A percentile compares a stretch with the other conserved stretches of the same genome.
Conservation (phyloP, 2,329 filamentous ascomycete species). For the Aspergillus clavatus region DNA sequence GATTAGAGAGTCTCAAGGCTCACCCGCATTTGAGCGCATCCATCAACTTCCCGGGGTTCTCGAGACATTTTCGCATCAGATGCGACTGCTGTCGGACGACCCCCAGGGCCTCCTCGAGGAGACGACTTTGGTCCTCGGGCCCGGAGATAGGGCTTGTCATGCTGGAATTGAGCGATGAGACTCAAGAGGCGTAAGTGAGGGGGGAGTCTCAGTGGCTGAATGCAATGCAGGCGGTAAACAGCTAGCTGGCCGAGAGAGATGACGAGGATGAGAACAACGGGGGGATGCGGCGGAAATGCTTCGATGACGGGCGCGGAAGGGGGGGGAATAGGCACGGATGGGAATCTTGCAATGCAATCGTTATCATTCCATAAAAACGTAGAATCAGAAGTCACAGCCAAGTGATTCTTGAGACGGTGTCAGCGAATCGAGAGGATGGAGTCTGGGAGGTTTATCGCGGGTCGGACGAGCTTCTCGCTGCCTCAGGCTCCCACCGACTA, state of each 20-base stretch:
- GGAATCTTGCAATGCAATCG: background rate
- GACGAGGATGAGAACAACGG: slow-evolving; percentile 12
- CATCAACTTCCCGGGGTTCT: slow-evolving; percentile 98
- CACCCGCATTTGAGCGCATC: slow-evolving; percentile 99
- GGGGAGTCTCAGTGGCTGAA: slow-evolving; percentile 12
- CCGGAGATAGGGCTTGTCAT: slow-evolving; percentile 55
- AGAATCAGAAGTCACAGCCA: background rate
- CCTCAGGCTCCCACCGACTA: background rate
- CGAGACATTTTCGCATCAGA: slow-evolving; percentile 95
- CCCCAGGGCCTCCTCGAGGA: slow-evolving; percentile 93
- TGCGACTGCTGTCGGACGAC: slow-evolving; percentile 96
- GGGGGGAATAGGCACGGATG: too few species aligned
- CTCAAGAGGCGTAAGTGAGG: slow-evolving; percentile 13
- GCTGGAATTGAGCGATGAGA: slow-evolving; percentile 23
- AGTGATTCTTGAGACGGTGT: slow-evolving; percentile 1
- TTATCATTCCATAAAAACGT: background rate
- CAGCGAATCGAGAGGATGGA: background rate
- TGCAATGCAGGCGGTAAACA: slow-evolving; percentile 25
- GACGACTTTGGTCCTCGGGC: slow-evolving; percentile 76
- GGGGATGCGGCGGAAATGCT: slow-evolving; percentile 4
- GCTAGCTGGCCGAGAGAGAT: slow-evolving; percentile 19
- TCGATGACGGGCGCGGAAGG: slow-evolving; percentile 9
- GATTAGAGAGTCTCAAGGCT: slow-evolving; percentile 33
- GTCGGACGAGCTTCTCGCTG: slow-evolving; percentile 3
- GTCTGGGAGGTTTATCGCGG: background rate